Conservation (phyloP, 371 early-diverging fungal species). For the Conidiobolus incongruus region DNA sequence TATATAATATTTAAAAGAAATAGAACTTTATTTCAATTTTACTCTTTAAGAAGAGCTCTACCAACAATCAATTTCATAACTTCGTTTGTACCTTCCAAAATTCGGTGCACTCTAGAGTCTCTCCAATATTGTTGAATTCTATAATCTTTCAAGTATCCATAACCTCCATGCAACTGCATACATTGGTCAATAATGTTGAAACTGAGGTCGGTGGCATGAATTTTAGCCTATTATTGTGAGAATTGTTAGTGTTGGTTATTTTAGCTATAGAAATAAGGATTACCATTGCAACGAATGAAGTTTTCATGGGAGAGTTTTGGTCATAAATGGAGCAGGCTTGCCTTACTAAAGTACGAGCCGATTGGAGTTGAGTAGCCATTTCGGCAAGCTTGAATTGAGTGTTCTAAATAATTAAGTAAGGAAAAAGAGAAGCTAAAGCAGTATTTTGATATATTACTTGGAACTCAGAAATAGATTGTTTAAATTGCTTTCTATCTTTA, state of each 20-base stretch:
- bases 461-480: slow-evolving; percentile 15
- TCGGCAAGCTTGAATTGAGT: slow-evolving; percentile 35
- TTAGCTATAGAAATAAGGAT: background rate
- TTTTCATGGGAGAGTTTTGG: slow-evolving; percentile 10
- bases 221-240: slow-evolving; percentile 23
- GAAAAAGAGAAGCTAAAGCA: background rate
- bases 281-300: slow-evolving; percentile 14
- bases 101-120: slow-evolving; percentile 29
- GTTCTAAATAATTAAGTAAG: slow-evolving; percentile 7
- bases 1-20: too few species aligned
- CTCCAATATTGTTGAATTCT: slow-evolving; percentile 31
- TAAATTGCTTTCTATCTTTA: slow-evolving; percentile 29
- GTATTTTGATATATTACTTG: slow-evolving; percentile 6
- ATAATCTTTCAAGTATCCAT: slow-evolving; percentile 35
- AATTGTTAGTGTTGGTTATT: too few species aligned
- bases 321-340: slow-evolving; percentile 28
- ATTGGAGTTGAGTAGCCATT: slow-evolving; percentile 22
- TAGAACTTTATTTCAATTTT: too few species aligned
- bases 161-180: slow-evolving; percentile 29
- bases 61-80: slow-evolving; percentile 29
- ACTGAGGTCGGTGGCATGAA: slow-evolving; percentile 26
- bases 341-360: slow-evolving; percentile 27
- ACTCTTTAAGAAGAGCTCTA: slow-evolving; percentile 12
- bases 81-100: slow-evolving; percentile 34
- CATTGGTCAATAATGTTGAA: slow-evolving; percentile 18